These are phyloP conservation scores for Closterium sp. DNA, from an alignment of 139 green algal genomes.

Conservation along the genomic window DNA sequence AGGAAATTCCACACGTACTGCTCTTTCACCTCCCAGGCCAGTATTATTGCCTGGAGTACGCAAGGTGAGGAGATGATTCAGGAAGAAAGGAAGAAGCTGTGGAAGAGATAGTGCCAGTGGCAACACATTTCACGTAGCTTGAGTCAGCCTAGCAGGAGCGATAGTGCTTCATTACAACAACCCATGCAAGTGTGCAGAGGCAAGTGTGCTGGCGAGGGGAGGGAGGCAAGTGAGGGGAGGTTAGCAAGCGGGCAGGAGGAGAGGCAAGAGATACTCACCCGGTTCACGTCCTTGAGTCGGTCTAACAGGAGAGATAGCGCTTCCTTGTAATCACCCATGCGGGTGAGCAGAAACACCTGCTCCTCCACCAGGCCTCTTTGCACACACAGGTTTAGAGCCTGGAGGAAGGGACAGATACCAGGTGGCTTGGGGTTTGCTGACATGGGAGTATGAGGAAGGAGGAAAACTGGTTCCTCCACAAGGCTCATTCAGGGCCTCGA, in stretches of 20 bases:
- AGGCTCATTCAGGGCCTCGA: neutral
- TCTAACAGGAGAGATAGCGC: slow-evolving; percentile 42
- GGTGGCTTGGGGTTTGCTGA: too few species aligned
- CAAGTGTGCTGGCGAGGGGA: neutral
- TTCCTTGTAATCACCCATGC: slow-evolving; percentile 77
- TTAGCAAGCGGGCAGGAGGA: neutral
- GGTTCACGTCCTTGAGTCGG: neutral
- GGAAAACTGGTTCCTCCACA: neutral
- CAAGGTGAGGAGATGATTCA: neutral
- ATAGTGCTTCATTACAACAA: too few species aligned
- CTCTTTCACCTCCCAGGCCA: neutral
- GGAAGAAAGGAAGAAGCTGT: neutral
- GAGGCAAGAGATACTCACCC: neutral
- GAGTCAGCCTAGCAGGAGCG: too few species aligned
- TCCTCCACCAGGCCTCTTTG: slow-evolving; percentile 67
- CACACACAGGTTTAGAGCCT: neutral
- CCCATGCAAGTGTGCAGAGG: too few species aligned
- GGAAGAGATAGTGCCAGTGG: neutral
- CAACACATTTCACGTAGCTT: too few species aligned
- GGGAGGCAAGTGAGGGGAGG: too few species aligned
- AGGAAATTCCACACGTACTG: neutral
- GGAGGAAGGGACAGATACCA: too few species aligned
- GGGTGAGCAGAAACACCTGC: slow-evolving; percentile 80
- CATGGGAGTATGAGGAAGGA: too few species aligned
- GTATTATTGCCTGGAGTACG: neutral